Evolutionary conservation across 1,284 basidiomycete species (phyloP).

Genomic region (Mycena sp.): DNA sequence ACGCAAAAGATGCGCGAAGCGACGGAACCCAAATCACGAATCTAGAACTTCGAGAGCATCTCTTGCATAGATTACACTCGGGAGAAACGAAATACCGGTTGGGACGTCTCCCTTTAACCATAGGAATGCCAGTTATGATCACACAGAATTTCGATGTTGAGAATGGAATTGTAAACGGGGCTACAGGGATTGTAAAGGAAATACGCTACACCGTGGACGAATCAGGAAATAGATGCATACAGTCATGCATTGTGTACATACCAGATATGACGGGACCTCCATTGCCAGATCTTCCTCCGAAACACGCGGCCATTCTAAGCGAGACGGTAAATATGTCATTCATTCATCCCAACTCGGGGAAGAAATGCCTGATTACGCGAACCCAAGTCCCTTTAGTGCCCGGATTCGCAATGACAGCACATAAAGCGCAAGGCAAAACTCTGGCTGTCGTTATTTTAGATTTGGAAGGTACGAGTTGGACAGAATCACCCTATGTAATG

Average conservation of each 20-base stretch:
- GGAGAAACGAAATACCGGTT: too few relatives aligned
- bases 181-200: slow-evolving; percentile 16
- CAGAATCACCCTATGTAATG: slow-evolving; percentile 40
- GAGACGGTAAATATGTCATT: too few relatives aligned
- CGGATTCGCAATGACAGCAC: slow-evolving; percentile 37
- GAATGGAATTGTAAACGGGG: slow-evolving; percentile 32
- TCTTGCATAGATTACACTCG: slow-evolving; percentile 15
- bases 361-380: slow-evolving; percentile 20
- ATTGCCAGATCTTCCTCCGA: slow-evolving; percentile 8
- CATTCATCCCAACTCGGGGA: slow-evolving; percentile 6
- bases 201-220: too few relatives aligned
- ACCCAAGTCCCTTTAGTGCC: slow-evolving; percentile 37
- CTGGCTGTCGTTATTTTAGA: slow-evolving; percentile 34
- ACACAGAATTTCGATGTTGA: slow-evolving; percentile 33
- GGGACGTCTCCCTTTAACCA: slow-evolving; percentile 22
- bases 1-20: slow-evolving; percentile 14
- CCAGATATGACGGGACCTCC: slow-evolving; percentile 8
- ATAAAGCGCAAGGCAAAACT: slow-evolving; percentile 39
- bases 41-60: not conserved
- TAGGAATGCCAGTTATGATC: slow-evolving; percentile 34
- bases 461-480: slow-evolving; percentile 29
- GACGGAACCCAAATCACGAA: not conserved
- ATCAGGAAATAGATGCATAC: not conserved
- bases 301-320: too few relatives aligned
- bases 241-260: slow-evolving; percentile 22